Percentiles rank a stretch among this genome's conserved stretches.
Conservation (phyloP, 306 rosid genomes). For the Rubus parviflorus region DNA sequence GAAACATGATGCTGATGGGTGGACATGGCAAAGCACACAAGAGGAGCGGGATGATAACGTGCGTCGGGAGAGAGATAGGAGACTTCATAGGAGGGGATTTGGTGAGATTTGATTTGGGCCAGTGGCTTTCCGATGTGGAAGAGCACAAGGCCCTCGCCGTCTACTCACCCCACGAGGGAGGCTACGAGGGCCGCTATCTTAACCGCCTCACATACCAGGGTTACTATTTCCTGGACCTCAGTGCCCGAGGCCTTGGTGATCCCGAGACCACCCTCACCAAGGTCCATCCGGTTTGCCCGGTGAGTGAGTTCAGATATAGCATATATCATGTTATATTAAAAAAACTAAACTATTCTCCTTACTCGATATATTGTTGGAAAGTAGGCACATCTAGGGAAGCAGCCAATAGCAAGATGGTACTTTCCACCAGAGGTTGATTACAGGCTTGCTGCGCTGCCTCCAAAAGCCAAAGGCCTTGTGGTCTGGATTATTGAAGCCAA, state of each 20-base stretch:
- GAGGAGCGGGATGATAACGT: constrained; percentile 45
- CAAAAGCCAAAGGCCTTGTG: constrained; percentile 70
- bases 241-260: constrained; percentile 92
- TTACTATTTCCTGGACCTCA: constrained; percentile 82
- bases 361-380: neutral
- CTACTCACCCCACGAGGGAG: constrained; percentile 94
- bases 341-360: neutral
- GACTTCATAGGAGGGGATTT: constrained; percentile 94
- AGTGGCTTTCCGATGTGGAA: constrained; percentile 87
- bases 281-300: constrained; percentile 92
- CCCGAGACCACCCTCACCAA: constrained; percentile 90
- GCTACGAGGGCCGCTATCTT: constrained; percentile 85
- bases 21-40: constrained; percentile 24
- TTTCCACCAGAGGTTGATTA: constrained; percentile 96
- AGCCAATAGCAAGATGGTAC: constrained; percentile 83
- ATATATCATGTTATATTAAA: neutral
- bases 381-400: constrained; percentile 66
- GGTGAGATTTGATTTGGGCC: constrained; percentile 63
- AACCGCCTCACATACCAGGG: constrained; percentile 71
- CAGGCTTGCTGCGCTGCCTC: constrained; percentile 86
- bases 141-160: constrained; percentile 92
- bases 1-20: constrained; percentile 14
- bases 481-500: constrained; percentile 66
- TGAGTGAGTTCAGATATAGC: constrained; percentile 33
- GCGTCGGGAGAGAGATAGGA: constrained; percentile 57